Evolutionary conservation across 495 filamentous ascomycete species (phyloP), one percentile per base, ranked within the genome.

Genomic region (Penicillium salamii): DNA sequence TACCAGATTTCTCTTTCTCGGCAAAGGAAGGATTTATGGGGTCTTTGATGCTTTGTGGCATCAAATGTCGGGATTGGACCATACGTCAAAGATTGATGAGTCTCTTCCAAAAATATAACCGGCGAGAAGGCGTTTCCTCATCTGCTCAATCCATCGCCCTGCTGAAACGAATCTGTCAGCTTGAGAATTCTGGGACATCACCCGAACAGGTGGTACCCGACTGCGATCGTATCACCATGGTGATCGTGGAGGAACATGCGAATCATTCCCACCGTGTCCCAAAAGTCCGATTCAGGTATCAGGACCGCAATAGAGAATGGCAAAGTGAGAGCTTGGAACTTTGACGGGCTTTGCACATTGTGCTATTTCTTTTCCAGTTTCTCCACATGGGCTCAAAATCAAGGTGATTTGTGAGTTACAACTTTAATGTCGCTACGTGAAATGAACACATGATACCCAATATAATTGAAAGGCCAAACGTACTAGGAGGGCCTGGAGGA

Each of bases 51-150:
- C 15, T 52, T 9, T 53, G 50, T 28, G 52, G 29, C 13, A 13
- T 50, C 2, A 52, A 51, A 26, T 54, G 52, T 36, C 52, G 52
- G 5, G 47, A 55, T 17, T 52, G 40, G 38, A 7, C 34, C 1
- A 26, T 55, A 15, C 52, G 52, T 0, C 47, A 45, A 21, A 35
- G 43, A 19, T 46, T 42, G 11, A 12, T 49, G 33, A 17, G 14
- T 13, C 18, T 52, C n/a, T 42, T 47, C 20, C 24, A 20, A 31
- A 40, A 15, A 17, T 49, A 49, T 9, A 33, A 49, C 15, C 46
- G 36, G 3, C 34, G 36, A 21, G 46, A 49, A 11, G 46, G 46
- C 5, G 17, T 49, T n/a, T 49, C 19, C 14, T 31, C 34, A 1
- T 20, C 36, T 2, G 14, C 46, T 12, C 17, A 40, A 23, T 24